Conservation (phyloP, 2,329 filamentous ascomycete species). For the Chaetomium sp. region DNA sequence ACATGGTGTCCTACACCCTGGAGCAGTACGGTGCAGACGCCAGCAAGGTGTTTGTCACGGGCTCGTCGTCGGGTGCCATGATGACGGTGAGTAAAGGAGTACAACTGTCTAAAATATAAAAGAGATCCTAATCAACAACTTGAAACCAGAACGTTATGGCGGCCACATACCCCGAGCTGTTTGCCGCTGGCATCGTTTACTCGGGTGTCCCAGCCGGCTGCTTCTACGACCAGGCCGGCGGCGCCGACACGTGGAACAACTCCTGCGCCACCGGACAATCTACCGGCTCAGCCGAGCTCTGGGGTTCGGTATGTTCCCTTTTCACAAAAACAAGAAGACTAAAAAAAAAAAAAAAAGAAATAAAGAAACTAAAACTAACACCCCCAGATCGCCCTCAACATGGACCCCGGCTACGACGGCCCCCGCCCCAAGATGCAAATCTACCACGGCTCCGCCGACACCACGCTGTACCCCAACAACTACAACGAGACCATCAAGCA, state of each 20-base stretch:
- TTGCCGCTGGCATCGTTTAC: constrained; percentile 39
- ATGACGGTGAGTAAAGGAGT: constrained; percentile 34
- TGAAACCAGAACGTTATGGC: constrained; percentile 36
- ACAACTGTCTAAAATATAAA: too few relatives aligned
- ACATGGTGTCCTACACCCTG: constrained; percentile 54
- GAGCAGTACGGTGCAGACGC: constrained; percentile 45
- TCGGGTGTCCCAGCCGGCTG: constrained; percentile 40
- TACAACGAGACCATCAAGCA: constrained; percentile 49
- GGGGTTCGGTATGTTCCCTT: constrained; percentile 31
- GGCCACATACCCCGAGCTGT: constrained; percentile 42
- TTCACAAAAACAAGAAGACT: background rate
- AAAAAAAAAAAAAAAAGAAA: too few relatives aligned
- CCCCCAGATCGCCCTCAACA: constrained; percentile 32
- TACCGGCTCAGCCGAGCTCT: constrained; percentile 37
- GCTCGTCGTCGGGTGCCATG: constrained; percentile 43
- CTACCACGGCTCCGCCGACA: constrained; percentile 49
- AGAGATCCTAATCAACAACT: background rate
- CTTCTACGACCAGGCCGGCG: constrained; percentile 35
- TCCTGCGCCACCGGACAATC: constrained; percentile 42
- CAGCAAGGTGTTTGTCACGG: constrained; percentile 47
- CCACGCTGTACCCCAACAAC: constrained; percentile 45
- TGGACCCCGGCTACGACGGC: constrained; percentile 46
- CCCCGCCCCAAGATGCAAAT: constrained; percentile 49
- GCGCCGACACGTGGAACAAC: constrained; percentile 40
- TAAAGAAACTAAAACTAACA: constrained; percentile 17